Evolutionary conservation across 2,329 filamentous ascomycete species (phyloP).

Genomic region (Ustulina deusta): DNA sequence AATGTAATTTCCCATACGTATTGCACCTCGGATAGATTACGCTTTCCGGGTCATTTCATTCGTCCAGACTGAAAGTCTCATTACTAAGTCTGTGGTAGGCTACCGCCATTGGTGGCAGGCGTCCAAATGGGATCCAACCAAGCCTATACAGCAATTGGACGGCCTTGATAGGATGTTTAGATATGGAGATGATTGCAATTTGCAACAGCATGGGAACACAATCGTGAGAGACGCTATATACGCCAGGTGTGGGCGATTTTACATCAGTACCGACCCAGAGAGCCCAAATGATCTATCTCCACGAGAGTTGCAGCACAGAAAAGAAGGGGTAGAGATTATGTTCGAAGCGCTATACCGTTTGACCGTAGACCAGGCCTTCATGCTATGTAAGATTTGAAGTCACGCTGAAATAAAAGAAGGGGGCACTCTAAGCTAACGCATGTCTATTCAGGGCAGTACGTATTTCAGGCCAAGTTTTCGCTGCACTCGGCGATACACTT

Average conservation of each 20-base stretch:
- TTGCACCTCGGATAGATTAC: not conserved
- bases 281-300: too few species aligned
- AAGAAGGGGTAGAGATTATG: not conserved
- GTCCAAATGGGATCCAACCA: not conserved
- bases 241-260: too few species aligned
- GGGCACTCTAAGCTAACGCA: not conserved
- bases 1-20: not conserved
- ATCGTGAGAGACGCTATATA: too few species aligned
- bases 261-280: too few species aligned
- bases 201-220: not conserved
- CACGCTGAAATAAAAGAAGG: not conserved
- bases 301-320: not conserved
- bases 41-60: not conserved
- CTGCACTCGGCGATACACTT: not conserved
- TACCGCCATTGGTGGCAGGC: not conserved
- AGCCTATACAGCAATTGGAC: too few species aligned
- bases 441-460: slow-evolving; percentile 3
- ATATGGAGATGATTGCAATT: not conserved
- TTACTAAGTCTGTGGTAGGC: slow-evolving; percentile 8
- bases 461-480: not conserved
- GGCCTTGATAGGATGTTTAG: too few species aligned
- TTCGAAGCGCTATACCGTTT: not conserved
- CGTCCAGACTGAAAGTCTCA: not conserved
- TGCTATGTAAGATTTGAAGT: not conserved
- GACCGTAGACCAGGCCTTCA: not conserved